A percentile compares a stretch with the other conserved stretches of the same genome.
These are phyloP conservation scores for Pisolithus marmoratus DNA, from an alignment of 768 basidiomycete genomes.

Conservation along the genomic window DNA sequence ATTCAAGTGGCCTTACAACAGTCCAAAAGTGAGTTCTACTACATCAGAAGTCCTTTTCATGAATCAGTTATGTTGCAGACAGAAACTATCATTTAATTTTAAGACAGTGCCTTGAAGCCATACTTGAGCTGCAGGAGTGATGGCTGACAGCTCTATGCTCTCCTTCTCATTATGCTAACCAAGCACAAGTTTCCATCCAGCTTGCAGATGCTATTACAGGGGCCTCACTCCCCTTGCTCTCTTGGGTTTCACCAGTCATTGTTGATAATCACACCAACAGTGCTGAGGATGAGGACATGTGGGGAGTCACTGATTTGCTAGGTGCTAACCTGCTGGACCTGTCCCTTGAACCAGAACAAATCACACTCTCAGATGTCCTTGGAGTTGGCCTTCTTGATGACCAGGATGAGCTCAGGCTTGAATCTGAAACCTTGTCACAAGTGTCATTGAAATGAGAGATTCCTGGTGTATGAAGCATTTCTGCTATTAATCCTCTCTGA, in stretches of 20 bases:
- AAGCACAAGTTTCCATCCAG: too few relatives aligned
- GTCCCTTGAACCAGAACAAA: neutral
- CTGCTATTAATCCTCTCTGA: neutral
- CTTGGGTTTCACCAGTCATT: neutral
- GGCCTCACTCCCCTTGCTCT: neutral
- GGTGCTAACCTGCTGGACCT: neutral
- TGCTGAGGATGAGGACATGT: neutral
- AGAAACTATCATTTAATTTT: too few relatives aligned
- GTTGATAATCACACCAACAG: too few relatives aligned
- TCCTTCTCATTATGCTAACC: neutral
- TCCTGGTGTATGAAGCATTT: neutral
- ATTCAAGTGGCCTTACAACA: too few relatives aligned
- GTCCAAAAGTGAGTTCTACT: too few relatives aligned
- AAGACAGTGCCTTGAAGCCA: slow-evolving; percentile 3
- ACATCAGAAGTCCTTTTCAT: too few relatives aligned
- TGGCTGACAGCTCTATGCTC: slow-evolving; percentile 18
- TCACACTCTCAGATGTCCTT: neutral
- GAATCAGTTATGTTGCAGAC: too few relatives aligned
- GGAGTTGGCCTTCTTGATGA: neutral
- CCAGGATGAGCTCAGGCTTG: neutral
- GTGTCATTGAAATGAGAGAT: neutral
- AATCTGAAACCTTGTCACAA: neutral
- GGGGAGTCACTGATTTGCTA: neutral
- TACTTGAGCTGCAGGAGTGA: slow-evolving; percentile 8
- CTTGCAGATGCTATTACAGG: neutral